Evolutionary conservation across 495 filamentous ascomycete genomes (phyloP), one percentile per base, ranked within the genome.

Genomic region (Platismatia glauca): DNA sequence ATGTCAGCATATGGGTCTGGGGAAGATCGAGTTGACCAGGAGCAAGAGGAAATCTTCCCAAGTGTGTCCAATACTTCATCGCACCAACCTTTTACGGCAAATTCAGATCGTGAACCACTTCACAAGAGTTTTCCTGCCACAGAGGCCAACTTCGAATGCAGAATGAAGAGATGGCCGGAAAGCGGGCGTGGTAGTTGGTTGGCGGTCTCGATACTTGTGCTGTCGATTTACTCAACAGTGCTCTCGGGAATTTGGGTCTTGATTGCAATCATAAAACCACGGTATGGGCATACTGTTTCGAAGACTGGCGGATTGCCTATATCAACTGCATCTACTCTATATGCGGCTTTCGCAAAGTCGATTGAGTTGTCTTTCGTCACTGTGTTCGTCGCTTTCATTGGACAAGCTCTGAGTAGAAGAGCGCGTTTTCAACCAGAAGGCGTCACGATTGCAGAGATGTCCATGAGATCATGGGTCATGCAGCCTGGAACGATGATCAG

Each of bases 291-390:
- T 9, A 66, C 39, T 18, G 79, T 91, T 39, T 75, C 78, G 7
- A 73, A 70, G 0, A 71, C 77, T 13, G 78, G 78, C 4, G 66
- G 70, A 0, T 55, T 90, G 24, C 73, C 73, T 0, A 78, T 82
- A 0, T 77, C 81, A 0, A 85, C 81, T 0, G 87, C 87, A 0
- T 82, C 79, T 38, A 62, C 88, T 12, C 68, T 91, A 1, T 86
- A 79, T 58, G 78, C 85, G 0, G 70, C 87, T 20, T 76, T 89
- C 60, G 86, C 87, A 1, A 91, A 89, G 72, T 83, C 82, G 0
- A 88, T 91, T 57, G 89, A 92, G 71, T 68, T 89, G 65, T 81
- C 85, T 0, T 92, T 89, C 68, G 87, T 90, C 22, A 89, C 89
- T 0, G 85, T 90, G 2, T 88, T 88, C 64, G 86, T 92, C 4